These are phyloP conservation scores for Candida easanensis DNA, from an alignment of 805 yeast species.

Conservation along the genomic window DNA sequence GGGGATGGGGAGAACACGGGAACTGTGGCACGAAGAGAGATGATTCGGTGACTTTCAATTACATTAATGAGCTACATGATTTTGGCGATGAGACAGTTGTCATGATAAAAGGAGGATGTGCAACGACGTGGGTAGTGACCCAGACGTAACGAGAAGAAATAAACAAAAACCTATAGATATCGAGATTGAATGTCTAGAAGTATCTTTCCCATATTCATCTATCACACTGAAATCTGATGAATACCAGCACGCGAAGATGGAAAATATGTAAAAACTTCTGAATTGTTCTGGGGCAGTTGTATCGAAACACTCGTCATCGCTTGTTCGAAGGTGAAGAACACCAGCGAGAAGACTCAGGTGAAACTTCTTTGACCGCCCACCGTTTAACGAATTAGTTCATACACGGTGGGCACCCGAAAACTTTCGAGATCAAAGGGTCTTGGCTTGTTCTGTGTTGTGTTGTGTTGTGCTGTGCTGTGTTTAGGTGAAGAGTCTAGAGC, in stretches of 20 bases:
- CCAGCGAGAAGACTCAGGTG: constrained; percentile 8
- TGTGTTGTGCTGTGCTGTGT: background rate
- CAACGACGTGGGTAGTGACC: constrained; percentile 59
- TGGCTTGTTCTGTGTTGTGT: background rate
- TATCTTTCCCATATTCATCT: constrained; percentile 82
- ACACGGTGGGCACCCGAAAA: constrained; percentile 15
- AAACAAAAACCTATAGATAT: background rate
- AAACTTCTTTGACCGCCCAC: constrained; percentile 21
- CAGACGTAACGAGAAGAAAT: background rate
- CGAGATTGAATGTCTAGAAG: constrained; percentile 60
- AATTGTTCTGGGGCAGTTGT: constrained; percentile 58
- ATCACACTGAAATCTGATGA: constrained; percentile 30
- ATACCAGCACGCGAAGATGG: constrained; percentile 51
- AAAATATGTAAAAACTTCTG: constrained; percentile 74
- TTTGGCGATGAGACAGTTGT: constrained; percentile 29
- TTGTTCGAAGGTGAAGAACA: background rate
- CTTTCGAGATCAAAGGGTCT: constrained; percentile 12
- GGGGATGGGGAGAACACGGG: constrained; percentile 99
- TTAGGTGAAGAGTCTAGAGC: background rate
- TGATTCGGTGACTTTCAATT: constrained; percentile 29
- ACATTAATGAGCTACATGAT: constrained; percentile 34
- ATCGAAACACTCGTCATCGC: constrained; percentile 39
- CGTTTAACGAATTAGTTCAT: background rate
- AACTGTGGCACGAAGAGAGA: constrained; percentile 61
- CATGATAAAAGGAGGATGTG: constrained; percentile 58